phyloP scores from a whole-genome alignment of 805 yeast species.

The Candida morakotiae region DNA sequence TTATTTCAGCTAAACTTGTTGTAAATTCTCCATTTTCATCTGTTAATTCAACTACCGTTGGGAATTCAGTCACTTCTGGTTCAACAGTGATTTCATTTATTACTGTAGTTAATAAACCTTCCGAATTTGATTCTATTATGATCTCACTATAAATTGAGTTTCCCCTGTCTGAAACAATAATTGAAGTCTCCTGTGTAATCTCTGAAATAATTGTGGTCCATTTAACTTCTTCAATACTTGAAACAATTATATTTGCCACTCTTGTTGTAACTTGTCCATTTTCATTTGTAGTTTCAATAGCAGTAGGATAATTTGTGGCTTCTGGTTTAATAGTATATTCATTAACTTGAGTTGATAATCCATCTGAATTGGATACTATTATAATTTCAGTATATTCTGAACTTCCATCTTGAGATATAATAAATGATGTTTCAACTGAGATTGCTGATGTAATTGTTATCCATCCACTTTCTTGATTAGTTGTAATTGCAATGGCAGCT shows the following conservation, averaged over 20 bases:
- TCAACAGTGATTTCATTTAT: not conserved
- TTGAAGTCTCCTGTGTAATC: not conserved
- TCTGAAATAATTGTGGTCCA: not conserved
- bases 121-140: not conserved
- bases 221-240: not conserved
- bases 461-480: not conserved
- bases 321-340: not conserved
- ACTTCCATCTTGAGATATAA: not conserved
- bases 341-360: not conserved
- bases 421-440: not conserved
- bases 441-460: not conserved
- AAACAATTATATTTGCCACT: not conserved
- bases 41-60: constrained; percentile 2
- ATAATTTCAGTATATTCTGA: not conserved
- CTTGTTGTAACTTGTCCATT: not conserved
- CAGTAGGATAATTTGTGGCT: not conserved
- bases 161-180: not conserved
- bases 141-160: not conserved
- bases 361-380: not conserved
- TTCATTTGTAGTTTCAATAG: not conserved
- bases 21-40: constrained; percentile 2
- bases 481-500: not conserved
- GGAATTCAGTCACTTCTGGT: not conserved
- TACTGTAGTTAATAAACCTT: not conserved
- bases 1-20: not conserved